phyloP scores from a whole-genome alignment of 1,139 yeast genomes.

The Lodderomyces oxycetoniae region DNA sequence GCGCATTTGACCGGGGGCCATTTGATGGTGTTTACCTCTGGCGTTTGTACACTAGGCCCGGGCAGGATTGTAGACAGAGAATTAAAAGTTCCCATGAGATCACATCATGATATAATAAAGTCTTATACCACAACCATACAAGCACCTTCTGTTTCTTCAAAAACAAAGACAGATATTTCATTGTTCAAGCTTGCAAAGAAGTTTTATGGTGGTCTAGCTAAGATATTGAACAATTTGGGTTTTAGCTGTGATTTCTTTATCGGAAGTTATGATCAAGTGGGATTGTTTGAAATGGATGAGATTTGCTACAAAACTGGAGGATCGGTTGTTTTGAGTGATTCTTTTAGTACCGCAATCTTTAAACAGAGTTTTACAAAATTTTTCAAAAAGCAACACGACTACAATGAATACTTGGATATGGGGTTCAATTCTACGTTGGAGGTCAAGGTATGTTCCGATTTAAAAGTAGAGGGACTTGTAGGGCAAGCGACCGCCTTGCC shows the following conservation, averaged over 20 bases:
- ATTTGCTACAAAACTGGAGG: conserved; percentile 60
- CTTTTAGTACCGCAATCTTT: conserved; percentile 61
- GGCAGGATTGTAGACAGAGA: conserved; percentile 47
- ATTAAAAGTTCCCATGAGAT: conserved; percentile 52
- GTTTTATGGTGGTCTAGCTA: conserved; percentile 45
- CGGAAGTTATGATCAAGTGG: conserved; percentile 67
- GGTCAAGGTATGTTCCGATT: conserved; percentile 44
- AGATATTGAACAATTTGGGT: conserved; percentile 38
- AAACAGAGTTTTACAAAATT: conserved; percentile 58
- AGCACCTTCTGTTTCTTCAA: conserved; percentile 18
- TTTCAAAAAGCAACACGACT: conserved; percentile 30
- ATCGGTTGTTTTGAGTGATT: conserved; percentile 55
- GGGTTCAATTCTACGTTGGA: conserved; percentile 60
- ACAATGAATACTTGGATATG: conserved; percentile 38
- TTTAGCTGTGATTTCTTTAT: conserved; percentile 54
- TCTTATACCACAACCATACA: conserved; percentile 34
- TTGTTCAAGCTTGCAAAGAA: conserved; percentile 31
- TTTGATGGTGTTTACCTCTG: conserved; percentile 54
- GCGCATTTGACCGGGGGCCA: conserved; percentile 55
- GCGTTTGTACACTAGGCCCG: conserved; percentile 57
- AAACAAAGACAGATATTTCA: conserved; percentile 30
- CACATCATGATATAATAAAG: conserved; percentile 53
- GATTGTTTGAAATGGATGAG: conserved; percentile 60
- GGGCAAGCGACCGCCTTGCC: conserved; percentile 53
- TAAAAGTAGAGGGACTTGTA: conserved; percentile 52